Evolutionary conservation across 2,329 filamentous ascomycete genomes (phyloP), one percentile per base, ranked within the genome.

Genomic region (Botrytis deweyae): DNA sequence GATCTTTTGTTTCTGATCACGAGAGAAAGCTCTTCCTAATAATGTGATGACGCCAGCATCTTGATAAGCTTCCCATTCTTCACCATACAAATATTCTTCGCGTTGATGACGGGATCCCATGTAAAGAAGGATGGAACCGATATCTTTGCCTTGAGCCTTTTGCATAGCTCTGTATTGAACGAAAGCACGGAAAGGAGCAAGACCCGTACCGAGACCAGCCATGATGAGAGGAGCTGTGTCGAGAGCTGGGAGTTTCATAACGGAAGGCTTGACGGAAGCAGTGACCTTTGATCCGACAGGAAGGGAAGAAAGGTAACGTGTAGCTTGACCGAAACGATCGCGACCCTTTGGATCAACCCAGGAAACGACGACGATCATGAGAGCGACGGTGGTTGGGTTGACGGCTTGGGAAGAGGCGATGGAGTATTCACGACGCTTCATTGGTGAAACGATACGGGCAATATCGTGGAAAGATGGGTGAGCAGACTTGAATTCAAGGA

Each of bases 141-240:
- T 97, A 74, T 96, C 91, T 86, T 97, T 95, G 83, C 96, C 96
- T 83, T 97, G 93, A n/a, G 94, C 91, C 86, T 97, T 97, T 83
- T 99, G 95, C 90, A 97, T 94, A 68, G 96, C 96, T 74, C 96
- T 95, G 86, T 99, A 96, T 85, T 99, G 96, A 65, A 98, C 92
- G 81, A 99, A 99, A 75, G 96, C 96, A 77, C 96, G 94, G 93
- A 99, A 99, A n/a, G 96, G 96, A 1, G 96, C 96, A 36, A 99
- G 91, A 81, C 96, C 96, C 0, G 96, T 99, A 76, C 96, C 96
- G n/a, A 98, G 92, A 83, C 96, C 96, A 16, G 96, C 96, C 95
- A 99, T 98, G 87, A 99, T 98, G 81, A 99, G 91, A 59, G 96
- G 96, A 66, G 95, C 93, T 55, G 93, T 96, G 78, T 95, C 91